A percentile compares a stretch with the other conserved stretches of the same genome.
These are phyloP conservation scores for Fusarium transvaalense DNA, from an alignment of 2,329 filamentous ascomycete species.

Conservation along the genomic window DNA sequence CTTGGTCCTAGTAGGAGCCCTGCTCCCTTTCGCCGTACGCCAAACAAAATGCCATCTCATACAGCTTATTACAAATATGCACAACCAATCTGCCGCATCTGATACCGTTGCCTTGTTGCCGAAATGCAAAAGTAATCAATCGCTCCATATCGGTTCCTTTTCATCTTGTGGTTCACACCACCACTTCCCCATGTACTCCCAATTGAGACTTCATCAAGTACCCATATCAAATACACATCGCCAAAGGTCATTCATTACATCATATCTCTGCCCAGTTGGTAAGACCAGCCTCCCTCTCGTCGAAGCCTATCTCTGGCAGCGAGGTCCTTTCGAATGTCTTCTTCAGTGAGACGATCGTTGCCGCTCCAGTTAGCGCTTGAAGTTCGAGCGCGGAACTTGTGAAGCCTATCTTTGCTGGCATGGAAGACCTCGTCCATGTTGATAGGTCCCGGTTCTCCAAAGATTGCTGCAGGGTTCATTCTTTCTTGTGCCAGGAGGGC, in stretches of 20 bases:
- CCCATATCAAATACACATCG: slow-evolving; percentile 31
- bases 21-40: slow-evolving; percentile 41
- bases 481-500: slow-evolving; percentile 85
- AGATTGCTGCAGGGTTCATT: slow-evolving; percentile 86
- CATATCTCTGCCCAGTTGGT: slow-evolving; percentile 67
- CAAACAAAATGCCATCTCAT: slow-evolving; percentile 36
- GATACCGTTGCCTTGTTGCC: slow-evolving; percentile 35
- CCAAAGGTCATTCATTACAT: slow-evolving; percentile 47
- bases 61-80: slow-evolving; percentile 34
- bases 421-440: slow-evolving; percentile 98
- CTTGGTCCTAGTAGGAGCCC: background rate
- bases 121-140: slow-evolving; percentile 31
- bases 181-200: slow-evolving; percentile 23
- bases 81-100: slow-evolving; percentile 38
- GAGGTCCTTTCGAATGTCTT: slow-evolving; percentile 85
- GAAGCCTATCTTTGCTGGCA: slow-evolving; percentile 85
- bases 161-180: slow-evolving; percentile 17
- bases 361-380: slow-evolving; percentile 96
- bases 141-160: slow-evolving; percentile 23
- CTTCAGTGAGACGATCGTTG: slow-evolving; percentile 84
- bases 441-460: slow-evolving; percentile 87
- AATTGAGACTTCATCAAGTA: slow-evolving; percentile 18
- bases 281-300: slow-evolving; percentile 88
- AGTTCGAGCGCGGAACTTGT: slow-evolving; percentile 90
- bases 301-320: slow-evolving; percentile 83